Base-by-base conservation (phyloP, 2,329 filamentous ascomycete species). In the Aspergillus costaricaensis region DNA sequence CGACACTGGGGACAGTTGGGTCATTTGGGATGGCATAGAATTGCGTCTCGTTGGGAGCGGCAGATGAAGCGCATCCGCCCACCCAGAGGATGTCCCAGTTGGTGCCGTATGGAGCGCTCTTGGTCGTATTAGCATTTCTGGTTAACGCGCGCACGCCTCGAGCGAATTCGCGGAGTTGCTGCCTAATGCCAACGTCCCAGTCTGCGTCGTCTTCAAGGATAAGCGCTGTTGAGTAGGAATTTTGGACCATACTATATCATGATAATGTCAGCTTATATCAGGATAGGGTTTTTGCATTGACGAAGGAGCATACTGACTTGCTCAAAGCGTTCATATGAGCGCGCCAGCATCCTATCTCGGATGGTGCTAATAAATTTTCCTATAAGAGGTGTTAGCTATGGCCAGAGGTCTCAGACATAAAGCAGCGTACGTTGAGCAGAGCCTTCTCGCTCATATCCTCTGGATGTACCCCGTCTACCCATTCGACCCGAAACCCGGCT, bases 131-230 rank as follows among this genome's bases (percentile, higher is more conserved):
- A 10, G 67, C 68, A 23, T 70, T 69, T 53, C 70, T 67, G 48
- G 70, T 69, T 15, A 77, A 65, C 12, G 66, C 66, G 15, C 74
- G 68, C 1, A 74, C 64, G 0, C 68, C 71, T 44, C 68, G 62
- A 3, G 74, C 74, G 25, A 76, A 76, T 38, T 72, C 72, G 9
- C 73, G 73, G 15, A 86, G 76, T 65, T 86, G 84, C 0, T 71
- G 55, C 32, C 81, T 81, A 23, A 86, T 68, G 0, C 77, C 73
- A 12, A 85, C 70, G 58, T 86, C 84, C 84, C 84, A 86, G 71
- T 86, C 84, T 19, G 80, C 77, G 58, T 86, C 84, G 65, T 86
- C 84, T 66, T 86, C 84, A 25, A 86, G 68, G 27, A 86, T 81
- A 2, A 86, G 71, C 0, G 81, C 83, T 1, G 80, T 81, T 1